A percentile compares a stretch with the other conserved stretches of the same genome.
These are phyloP conservation scores for Penstemon davidsonii DNA, from an alignment of 257 asterid species.

Conservation along the genomic window DNA sequence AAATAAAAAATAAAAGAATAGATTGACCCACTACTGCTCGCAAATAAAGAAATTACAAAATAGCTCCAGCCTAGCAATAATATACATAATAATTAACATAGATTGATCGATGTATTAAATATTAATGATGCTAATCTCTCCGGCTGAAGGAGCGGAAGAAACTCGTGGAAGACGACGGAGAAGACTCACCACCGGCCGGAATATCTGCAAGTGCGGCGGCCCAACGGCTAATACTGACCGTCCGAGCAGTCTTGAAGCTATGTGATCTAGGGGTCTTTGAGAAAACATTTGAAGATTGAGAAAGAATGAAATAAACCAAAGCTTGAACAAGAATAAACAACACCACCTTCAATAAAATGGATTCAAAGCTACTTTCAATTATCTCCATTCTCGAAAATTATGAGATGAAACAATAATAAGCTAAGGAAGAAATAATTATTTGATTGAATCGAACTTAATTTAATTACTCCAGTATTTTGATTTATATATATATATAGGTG, in stretches of 20 bases:
- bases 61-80: no score
- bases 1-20: no score
- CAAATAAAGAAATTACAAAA: no score
- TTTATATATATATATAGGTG: neutral
- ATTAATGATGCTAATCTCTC: slow-evolving; percentile 1
- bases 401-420: no score
- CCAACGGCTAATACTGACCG: slow-evolving; percentile 72
- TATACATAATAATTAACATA: no score
- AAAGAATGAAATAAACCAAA: slow-evolving; percentile 58
- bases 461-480: neutral
- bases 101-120: no score
- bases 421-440: no score
- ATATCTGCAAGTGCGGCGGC: slow-evolving; percentile 60
- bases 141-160: slow-evolving; percentile 29
- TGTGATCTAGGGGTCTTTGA: slow-evolving; percentile 49
- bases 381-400: slow-evolving; percentile 33
- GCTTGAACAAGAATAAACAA: slow-evolving; percentile 62
- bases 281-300: slow-evolving; percentile 68
- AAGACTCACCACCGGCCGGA: slow-evolving; percentile 57
- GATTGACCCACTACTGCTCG: no score
- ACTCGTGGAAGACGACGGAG: slow-evolving; percentile 35
- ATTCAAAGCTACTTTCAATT: slow-evolving; percentile 16
- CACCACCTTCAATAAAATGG: slow-evolving; percentile 49
- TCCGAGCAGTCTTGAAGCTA: slow-evolving; percentile 63
- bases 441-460: neutral